Evolutionary conservation across 257 asterid species (phyloP), one percentile per base, ranked within the genome.

Genomic region (Lycium barbarum): DNA sequence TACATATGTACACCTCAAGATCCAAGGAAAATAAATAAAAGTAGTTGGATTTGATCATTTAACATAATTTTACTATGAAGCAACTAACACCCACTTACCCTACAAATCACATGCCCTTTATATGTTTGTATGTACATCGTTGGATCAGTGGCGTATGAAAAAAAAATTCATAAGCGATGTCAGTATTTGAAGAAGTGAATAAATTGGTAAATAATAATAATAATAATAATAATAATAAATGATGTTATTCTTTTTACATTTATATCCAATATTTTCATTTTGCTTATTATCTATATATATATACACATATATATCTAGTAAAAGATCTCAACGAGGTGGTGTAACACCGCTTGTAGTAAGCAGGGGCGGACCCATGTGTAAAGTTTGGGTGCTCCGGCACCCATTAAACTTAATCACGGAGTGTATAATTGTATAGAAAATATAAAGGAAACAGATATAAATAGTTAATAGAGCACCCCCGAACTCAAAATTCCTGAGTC

Each of bases 71-170:
- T 12, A 59, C 53, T 22, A 58, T 49, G 47, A 70, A 81, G 83
- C 47, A 87, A 81, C 85, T 84, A 84, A 86, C 49, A 86, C 49
- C 68, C 61, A 38, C 84, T 81, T 84, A 70, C 84, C 80, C 18
- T 67, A 36, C 84, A 17, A 84, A 74, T 81, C 9, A 38, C 63
- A 74, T 65, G 82, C 9, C 62, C 43, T 49, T 11, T 51, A 58
- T 49, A 38, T 66, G 61, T 80, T 87, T 58, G 57, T 71, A 57
- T 83, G 55, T 10, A 51, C 55, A 8, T 51, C 55, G 33, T 26
- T 26, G 33, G 33, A 26, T 26, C 33, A 26, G 33, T 26, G 33
- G 33, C 33, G 33, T 26, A 26, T 26, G 33, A 26, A 26, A 26
- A 26, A 26, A 26, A 26, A 26, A 26, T 0, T 26, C 33, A 26